Percentiles rank a stretch among this genome's conserved stretches.
Conservation (phyloP, 305 asterid genomes). For the Fraxinus xanthoxyloides region DNA sequence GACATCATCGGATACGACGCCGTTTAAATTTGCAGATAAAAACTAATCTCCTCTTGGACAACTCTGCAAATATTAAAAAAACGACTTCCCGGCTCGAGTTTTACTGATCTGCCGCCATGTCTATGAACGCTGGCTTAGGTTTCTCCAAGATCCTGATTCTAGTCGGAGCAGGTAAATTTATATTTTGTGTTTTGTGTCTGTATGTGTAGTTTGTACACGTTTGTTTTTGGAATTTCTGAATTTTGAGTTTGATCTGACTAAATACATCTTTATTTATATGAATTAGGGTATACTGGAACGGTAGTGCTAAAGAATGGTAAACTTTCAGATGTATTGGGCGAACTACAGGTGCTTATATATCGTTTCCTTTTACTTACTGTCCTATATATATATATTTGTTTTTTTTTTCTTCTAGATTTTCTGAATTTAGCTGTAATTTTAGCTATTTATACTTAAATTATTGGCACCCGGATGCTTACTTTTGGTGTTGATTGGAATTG, state of each 20-base stretch:
- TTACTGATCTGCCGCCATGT: slow-evolving; percentile 51
- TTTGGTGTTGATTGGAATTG: background rate
- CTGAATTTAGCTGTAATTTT: background rate
- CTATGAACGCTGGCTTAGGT: slow-evolving; percentile 79
- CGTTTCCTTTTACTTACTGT: background rate
- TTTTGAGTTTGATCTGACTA: slow-evolving; percentile 22
- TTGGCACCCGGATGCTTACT: background rate
- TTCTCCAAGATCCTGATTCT: slow-evolving; percentile 56
- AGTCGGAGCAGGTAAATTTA: slow-evolving; percentile 59
- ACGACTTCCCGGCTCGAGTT: background rate
- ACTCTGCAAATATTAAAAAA: background rate
- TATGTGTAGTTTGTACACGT: background rate
- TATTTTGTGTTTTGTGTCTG: background rate
- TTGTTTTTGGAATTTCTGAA: background rate
- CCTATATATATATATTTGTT: background rate
- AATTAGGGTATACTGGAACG: slow-evolving; percentile 78
- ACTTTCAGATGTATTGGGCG: slow-evolving; percentile 72
- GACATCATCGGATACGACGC: background rate
- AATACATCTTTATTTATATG: slow-evolving; percentile 2
- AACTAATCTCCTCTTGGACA: background rate
- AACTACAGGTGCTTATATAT: slow-evolving; percentile 61
- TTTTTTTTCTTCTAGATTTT: background rate
- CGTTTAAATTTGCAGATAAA: background rate
- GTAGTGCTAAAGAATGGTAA: slow-evolving; percentile 66
- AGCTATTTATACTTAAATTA: background rate